A percentile compares a stretch with the other conserved stretches of the same genome.
phyloP scores from a whole-genome alignment of 2,329 filamentous ascomycete genomes.

The Monosporascus sp. region DNA sequence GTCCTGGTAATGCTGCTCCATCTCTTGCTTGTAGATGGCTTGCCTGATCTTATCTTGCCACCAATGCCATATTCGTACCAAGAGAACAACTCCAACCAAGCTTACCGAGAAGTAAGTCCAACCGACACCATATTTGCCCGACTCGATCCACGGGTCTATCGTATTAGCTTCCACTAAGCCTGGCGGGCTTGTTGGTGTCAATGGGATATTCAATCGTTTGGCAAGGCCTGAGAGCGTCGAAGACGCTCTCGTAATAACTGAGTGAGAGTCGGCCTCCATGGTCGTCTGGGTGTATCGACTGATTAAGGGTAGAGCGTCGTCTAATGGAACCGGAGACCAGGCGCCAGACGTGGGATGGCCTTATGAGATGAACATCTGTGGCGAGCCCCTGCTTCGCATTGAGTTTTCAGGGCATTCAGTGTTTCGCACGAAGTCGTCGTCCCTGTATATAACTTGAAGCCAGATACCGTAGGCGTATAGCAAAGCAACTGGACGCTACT shows the following conservation, averaged over 20 bases:
- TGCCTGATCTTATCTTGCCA: slow-evolving; percentile 93
- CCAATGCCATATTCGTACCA: slow-evolving; percentile 76
- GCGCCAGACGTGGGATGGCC: slow-evolving; percentile 1
- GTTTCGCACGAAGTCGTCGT: background rate
- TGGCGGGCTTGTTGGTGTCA: slow-evolving; percentile 54
- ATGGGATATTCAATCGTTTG: slow-evolving; percentile 55
- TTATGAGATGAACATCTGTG: background rate
- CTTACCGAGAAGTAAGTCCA: slow-evolving; percentile 85
- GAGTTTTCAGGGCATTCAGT: background rate
- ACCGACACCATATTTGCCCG: slow-evolving; percentile 79
- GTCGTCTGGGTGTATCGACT: slow-evolving; percentile 6
- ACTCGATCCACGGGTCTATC: slow-evolving; percentile 73
- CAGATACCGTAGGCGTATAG: background rate
- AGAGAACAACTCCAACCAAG: slow-evolving; percentile 60
- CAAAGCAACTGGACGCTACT: background rate
- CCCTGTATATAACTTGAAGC: background rate
- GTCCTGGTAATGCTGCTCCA: slow-evolving; percentile 58
- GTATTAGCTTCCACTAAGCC: slow-evolving; percentile 58
- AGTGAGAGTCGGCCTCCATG: slow-evolving; percentile 36
- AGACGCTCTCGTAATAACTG: slow-evolving; percentile 29
- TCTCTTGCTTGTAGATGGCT: slow-evolving; percentile 79
- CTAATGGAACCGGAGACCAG: background rate
- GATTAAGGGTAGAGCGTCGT: background rate
- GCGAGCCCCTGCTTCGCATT: background rate
- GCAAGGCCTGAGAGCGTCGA: slow-evolving; percentile 33